phyloP scores from a whole-genome alignment of 257 asterid species.

The Nicotiana knightiana region DNA sequence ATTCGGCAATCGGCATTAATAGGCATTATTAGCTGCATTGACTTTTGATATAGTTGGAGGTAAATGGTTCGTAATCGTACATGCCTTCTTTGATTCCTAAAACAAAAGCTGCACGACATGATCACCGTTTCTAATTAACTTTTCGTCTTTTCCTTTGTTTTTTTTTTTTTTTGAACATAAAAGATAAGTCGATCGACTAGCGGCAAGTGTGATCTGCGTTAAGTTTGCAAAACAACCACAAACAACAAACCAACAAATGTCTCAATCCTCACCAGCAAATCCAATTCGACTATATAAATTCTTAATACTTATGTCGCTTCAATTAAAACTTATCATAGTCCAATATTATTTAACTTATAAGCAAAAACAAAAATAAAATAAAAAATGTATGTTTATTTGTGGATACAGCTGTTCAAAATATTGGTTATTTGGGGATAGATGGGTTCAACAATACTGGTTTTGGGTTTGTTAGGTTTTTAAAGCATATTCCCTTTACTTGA shows the following conservation, averaged over 20 bases:
- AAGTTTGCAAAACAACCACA: neutral
- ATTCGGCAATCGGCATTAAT: neutral
- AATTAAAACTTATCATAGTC: neutral
- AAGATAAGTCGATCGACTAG: neutral
- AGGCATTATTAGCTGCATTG: neutral
- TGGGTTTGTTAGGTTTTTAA: neutral
- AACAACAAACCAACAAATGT: neutral
- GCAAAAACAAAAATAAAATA: neutral
- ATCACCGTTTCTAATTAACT: neutral
- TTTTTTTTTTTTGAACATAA: neutral
- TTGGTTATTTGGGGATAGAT: neutral
- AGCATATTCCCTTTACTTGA: neutral
- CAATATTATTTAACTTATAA: neutral
- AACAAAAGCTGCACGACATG: neutral
- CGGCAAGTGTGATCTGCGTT: neutral
- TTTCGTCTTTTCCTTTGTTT: neutral
- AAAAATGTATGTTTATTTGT: neutral
- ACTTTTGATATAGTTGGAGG: neutral
- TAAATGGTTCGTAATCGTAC: neutral
- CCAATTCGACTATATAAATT: neutral
- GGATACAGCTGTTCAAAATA: neutral
- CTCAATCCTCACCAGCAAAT: neutral
- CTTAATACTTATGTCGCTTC: neutral
- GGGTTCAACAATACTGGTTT: neutral
- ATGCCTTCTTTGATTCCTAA: neutral